Conservation (phyloP, 805 yeast species). For the Zygoascus tannicola region DNA sequence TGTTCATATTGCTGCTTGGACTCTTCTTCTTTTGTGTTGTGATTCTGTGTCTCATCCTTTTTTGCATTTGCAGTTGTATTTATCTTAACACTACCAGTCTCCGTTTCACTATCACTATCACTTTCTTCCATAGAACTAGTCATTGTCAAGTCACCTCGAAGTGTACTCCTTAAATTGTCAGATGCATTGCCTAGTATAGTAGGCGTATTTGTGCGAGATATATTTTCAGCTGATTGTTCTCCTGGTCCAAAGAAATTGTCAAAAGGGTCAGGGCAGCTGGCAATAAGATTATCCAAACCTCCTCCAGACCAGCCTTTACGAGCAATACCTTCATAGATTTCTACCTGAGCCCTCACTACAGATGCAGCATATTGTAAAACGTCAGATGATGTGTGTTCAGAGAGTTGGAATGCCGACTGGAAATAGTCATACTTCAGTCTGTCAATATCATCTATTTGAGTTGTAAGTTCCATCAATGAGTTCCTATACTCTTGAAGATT, state of each 20-base stretch:
- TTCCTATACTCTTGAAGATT: constrained; percentile 40
- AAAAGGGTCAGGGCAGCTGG: constrained; percentile 60
- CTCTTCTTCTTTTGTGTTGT: no score
- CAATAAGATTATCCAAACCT: constrained; percentile 62
- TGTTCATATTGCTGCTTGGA: no score
- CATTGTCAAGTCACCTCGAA: no score
- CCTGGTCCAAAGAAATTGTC: constrained; percentile 3
- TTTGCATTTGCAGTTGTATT: no score
- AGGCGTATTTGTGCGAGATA: no score
- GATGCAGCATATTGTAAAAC: constrained; percentile 51
- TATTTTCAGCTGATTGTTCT: no score
- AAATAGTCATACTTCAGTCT: constrained; percentile 65
- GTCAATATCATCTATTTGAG: constrained; percentile 73
- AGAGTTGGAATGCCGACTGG: constrained; percentile 49
- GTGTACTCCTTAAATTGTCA: no score
- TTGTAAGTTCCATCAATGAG: constrained; percentile 41
- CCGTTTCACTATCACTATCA: no score
- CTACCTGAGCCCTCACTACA: constrained; percentile 69
- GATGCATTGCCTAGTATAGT: no score
- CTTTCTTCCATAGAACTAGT: no score
- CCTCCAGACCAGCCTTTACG: constrained; percentile 83
- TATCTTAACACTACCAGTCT: no score
- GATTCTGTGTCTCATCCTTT: no score
- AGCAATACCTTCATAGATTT: constrained; percentile 71
- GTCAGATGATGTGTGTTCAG: constrained; percentile 50